Base-by-base conservation (phyloP, 106 monocot species). In the Acorus gramineus region DNA sequence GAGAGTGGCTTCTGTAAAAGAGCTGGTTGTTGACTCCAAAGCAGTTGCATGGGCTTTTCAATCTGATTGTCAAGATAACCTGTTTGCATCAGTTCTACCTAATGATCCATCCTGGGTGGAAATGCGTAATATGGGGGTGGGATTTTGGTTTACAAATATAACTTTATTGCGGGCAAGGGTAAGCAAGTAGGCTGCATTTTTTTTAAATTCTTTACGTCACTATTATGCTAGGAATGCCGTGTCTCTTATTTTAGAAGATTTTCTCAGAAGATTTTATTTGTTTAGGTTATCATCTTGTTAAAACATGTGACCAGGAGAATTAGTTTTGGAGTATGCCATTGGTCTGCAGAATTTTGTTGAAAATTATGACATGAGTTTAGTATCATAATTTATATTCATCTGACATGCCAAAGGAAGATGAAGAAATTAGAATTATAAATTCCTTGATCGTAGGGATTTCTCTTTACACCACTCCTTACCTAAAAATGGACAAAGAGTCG, bases 11-110 rank as follows among this genome's bases (percentile, higher is more conserved):
- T 11, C 52, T 70, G 56, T 42, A 61, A 82, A 83, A 73, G 81
- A 75, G 42, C 47, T 80, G 47, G 14, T 56, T 61, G 67, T 78
- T 48, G 71, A 81, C 51, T 85, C 92, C 56, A 53, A 70, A 60
- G 62, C 81, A 65, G 46, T 85, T 66, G 84, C 92, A 62, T 92
- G 92, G 92, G 98, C 92, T 8, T 79, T 77, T 66, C 98, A 83
- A 14, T 98, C 98, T 79, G 92, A 92, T 68, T 92, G 85, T 61
- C 85, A 98, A 62, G 91, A 83, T 3, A 85, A 78, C 76, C 81
- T 98, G n/a, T 79, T 85, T 68, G 84, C 60, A 71, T 92, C 88
- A 61, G 42, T 92, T 58, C 68, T 92, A 42, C 77, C 92, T 14
- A 51, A 77, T 46, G 88, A 98, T 65, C 75, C 92, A 70, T 82